Conservation (phyloP, 805 yeast genomes). For the Sugiyamaella mastotermitis region DNA sequence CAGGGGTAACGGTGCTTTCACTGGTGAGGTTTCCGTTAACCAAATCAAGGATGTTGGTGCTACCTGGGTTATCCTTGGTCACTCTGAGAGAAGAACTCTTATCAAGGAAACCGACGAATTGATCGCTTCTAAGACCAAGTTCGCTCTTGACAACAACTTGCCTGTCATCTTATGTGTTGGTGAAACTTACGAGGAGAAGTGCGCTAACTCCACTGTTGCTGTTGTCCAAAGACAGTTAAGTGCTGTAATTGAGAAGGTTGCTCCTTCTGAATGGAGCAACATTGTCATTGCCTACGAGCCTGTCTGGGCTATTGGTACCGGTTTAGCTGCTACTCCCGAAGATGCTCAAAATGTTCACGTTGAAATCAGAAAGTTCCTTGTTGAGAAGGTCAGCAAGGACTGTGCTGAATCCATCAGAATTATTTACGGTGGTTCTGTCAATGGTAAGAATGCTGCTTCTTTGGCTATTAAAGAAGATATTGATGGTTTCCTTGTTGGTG, state of each 20-base stretch:
- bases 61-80: conserved; percentile 93
- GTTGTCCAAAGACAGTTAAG: conserved; percentile 85
- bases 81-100: conserved; percentile 96
- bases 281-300: conserved; percentile 98
- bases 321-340: conserved; percentile 96
- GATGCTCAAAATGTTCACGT: conserved; percentile 96
- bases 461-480: conserved; percentile 91
- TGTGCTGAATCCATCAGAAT: conserved; percentile 79
- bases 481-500: conserved; percentile 99
- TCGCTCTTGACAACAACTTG: conserved; percentile 84
- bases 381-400: conserved; percentile 66
- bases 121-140: conserved; percentile 89
- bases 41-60: conserved; percentile 89
- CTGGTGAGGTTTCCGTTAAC: conserved; percentile 91
- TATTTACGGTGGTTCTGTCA: conserved; percentile 98
- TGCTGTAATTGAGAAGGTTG: conserved; percentile 74
- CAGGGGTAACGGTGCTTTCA: conserved; percentile 92
- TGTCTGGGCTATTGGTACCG: conserved; percentile 99
- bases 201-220: conserved; percentile 76
- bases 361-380: conserved; percentile 78
- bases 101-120: conserved; percentile 86
- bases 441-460: conserved; percentile 84
- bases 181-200: conserved; percentile 93
- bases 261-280: conserved; percentile 72
- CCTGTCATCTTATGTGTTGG: conserved; percentile 95